A percentile compares a stretch with the other conserved stretches of the same genome.
Conservation (phyloP, 345 rosid genomes). For the Linum usitatissimum region DNA sequence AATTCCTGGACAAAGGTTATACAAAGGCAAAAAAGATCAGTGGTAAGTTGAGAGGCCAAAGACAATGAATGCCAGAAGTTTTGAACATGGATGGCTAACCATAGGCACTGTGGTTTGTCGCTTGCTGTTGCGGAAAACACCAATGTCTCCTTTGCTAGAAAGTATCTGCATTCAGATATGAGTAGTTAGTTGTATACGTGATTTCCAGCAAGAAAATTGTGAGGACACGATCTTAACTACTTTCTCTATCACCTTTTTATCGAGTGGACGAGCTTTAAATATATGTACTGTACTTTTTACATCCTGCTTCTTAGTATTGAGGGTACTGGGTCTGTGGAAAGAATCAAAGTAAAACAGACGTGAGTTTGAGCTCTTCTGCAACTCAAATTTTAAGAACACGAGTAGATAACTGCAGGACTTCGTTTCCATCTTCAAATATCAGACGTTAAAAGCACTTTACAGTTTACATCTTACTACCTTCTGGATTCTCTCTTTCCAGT, state of each 20-base stretch:
- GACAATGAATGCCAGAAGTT: not conserved
- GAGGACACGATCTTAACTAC: slow-evolving; percentile 10
- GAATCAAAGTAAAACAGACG: slow-evolving; percentile 4
- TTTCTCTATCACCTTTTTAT: slow-evolving; percentile 52
- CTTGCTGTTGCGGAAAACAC: slow-evolving; percentile 56
- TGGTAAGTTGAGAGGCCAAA: not conserved
- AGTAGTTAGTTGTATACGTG: not conserved
- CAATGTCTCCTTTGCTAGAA: slow-evolving; percentile 73
- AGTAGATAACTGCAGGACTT: slow-evolving; percentile 3
- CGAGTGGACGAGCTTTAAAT: slow-evolving; percentile 59
- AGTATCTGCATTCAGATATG: slow-evolving; percentile 40
- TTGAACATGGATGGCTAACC: slow-evolving; percentile 30
- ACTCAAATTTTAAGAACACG: slow-evolving; percentile 6
- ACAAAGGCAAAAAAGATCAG: not conserved
- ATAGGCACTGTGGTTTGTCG: slow-evolving; percentile 63
- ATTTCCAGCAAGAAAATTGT: slow-evolving; percentile 5
- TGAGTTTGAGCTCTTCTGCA: slow-evolving; percentile 10
- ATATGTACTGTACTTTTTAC: slow-evolving; percentile 20
- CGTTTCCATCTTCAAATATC: not conserved
- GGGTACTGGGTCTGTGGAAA: slow-evolving; percentile 33
- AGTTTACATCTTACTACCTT: slow-evolving; percentile 29
- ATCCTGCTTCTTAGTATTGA: slow-evolving; percentile 33
- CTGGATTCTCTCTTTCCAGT: slow-evolving; percentile 42
- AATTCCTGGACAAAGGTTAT: slow-evolving; percentile 48
- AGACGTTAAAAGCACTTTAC: not conserved